These are phyloP conservation scores for Rhodotorula taiwanensis DNA, from an alignment of 768 basidiomycete species.

Conservation along the genomic window DNA sequence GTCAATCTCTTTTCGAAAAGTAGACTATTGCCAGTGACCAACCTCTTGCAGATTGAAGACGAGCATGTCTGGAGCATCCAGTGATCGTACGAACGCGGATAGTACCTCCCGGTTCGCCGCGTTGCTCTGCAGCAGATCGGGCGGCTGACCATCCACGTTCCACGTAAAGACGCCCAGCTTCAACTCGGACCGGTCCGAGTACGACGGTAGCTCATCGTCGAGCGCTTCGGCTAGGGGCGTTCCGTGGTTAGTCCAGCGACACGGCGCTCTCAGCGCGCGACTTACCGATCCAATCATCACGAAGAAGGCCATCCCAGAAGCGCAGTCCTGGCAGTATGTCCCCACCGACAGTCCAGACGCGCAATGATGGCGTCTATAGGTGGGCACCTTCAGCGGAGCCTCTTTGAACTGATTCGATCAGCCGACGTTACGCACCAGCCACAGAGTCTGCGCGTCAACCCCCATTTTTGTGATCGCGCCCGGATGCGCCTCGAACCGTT, in stretches of 20 bases:
- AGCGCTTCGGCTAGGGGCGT: conserved; percentile 60
- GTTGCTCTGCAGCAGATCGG: conserved; percentile 66
- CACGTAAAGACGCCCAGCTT: conserved; percentile 75
- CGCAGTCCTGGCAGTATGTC: conserved; percentile 66
- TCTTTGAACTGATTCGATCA: neutral
- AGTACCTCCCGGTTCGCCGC: conserved; percentile 32
- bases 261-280: too few species aligned
- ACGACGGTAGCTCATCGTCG: too few species aligned
- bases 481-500: conserved; percentile 75
- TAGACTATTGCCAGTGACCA: neutral
- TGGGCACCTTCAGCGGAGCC: conserved; percentile 33
- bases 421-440: conserved; percentile 47
- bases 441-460: conserved; percentile 68
- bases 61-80: conserved; percentile 75
- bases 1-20: neutral
- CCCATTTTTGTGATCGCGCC: conserved; percentile 55
- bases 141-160: conserved; percentile 73
- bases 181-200: conserved; percentile 68
- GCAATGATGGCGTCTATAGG: conserved; percentile 47
- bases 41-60: conserved; percentile 93
- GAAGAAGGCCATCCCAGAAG: conserved; percentile 57
- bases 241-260: neutral
- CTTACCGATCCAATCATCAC: conserved; percentile 22
- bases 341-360: conserved; percentile 65
- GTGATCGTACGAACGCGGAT: conserved; percentile 46